Evolutionary conservation across 2,329 filamentous ascomycete species (phyloP).

Genomic region (Penicillium verrucosum): DNA sequence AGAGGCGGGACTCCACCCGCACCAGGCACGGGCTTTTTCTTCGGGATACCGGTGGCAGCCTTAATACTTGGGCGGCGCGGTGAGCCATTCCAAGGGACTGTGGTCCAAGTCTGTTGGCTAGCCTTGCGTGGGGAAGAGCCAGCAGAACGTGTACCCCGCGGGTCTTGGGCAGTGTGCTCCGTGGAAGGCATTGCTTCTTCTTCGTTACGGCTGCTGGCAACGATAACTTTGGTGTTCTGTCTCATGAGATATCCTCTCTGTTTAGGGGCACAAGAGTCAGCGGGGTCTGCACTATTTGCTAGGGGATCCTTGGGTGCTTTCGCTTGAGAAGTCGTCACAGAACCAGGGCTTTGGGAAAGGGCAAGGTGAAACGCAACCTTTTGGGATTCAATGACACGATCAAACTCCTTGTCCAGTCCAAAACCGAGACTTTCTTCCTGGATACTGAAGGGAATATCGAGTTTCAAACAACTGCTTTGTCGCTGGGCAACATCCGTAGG

Average conservation of each 20-base stretch:
- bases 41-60: slow-evolving; percentile 55
- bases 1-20: slow-evolving; percentile 74
- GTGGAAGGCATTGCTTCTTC: slow-evolving; percentile 44
- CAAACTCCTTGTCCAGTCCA: slow-evolving; percentile 87
- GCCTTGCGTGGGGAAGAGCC: slow-evolving; percentile 72
- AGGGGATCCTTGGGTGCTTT: slow-evolving; percentile 14
- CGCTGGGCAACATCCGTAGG: slow-evolving; percentile 48
- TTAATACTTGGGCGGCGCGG: slow-evolving; percentile 64
- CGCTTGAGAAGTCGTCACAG: slow-evolving; percentile 6
- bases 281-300: slow-evolving; percentile 42
- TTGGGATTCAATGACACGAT: slow-evolving; percentile 91
- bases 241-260: slow-evolving; percentile 99
- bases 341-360: slow-evolving; percentile 35
- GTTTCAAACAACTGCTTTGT: slow-evolving; percentile 72
- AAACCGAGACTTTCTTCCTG: slow-evolving; percentile 69
- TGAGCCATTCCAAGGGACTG: slow-evolving; percentile 93
- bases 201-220: slow-evolving; percentile 74
- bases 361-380: slow-evolving; percentile 70
- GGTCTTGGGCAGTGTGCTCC: slow-evolving; percentile 26
- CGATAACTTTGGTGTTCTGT: slow-evolving; percentile 94
- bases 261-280: slow-evolving; percentile 62
- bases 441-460: slow-evolving; percentile 73
- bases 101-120: slow-evolving; percentile 89
- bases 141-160: slow-evolving; percentile 56
- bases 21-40: slow-evolving; percentile 60